Base-by-base conservation (phyloP, 2,329 filamentous ascomycete genomes). In the Stachybotrys chlorohalonatus region DNA sequence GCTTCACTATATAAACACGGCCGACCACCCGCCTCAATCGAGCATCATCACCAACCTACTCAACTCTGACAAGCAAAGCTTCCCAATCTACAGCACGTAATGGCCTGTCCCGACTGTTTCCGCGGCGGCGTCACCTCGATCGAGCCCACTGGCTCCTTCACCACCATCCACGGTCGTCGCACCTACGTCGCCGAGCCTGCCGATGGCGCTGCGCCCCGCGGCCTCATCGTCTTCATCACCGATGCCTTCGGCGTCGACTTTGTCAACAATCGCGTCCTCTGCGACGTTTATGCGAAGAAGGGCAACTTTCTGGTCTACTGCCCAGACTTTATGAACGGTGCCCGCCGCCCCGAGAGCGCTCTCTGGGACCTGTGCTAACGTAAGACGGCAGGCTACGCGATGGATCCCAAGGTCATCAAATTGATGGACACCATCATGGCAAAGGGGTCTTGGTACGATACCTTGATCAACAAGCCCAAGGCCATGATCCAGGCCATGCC, bases 161-260 rank as follows among this genome's bases (percentile, higher is more conserved):
- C 70, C 54, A 73, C 68, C 17, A 59, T 82, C 16, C 75, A 82
- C 58, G 75, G 74, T 30, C 68, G 80, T 5, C 64, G 75, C 42
- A 70, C 73, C 1, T 83, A 83, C 56, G 66, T 81, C 15, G 67
- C 72, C 7, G 70, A 65, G 47, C 71, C 72, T 0, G 31, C 64
- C 0, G 54, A 61, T n/a, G 67, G 70, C 1, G 52, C 48, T 9
- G 7, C 54, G 1, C 47, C 69, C n/a, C 74, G 73, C 45, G 79
- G 71, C 11, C 74, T 80, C 55, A 66, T 83, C 9, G 75, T 83
- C 47, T 70, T 82, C 52, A 70, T 84, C 36, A 72, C 80, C 0
- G 81, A 83, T 61, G 75, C 75, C 0, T 82, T 83, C 59, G 80
- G 80, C 15, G 79, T 78, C 73, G 68, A 72, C 2, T 76, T 83